Evolutionary conservation across 176 grass and related monocot genomes (phyloP).

Genomic region (Triticum monococcum): DNA sequence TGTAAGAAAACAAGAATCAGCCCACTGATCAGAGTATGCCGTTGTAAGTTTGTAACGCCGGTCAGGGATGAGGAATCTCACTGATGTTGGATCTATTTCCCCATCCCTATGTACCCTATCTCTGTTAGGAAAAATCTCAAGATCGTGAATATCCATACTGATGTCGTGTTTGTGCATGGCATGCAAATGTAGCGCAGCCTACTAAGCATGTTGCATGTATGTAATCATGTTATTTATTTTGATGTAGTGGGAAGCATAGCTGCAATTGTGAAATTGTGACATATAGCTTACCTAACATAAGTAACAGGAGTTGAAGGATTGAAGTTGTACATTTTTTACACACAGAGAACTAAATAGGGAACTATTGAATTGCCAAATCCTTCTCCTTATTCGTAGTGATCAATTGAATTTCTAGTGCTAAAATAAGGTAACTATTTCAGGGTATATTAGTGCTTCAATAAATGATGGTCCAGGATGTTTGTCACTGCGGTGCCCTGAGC

Average conservation of each 20-base stretch:
- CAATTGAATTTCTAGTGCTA: slow-evolving; percentile 23
- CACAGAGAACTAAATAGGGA: background rate
- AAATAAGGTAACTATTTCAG: slow-evolving; percentile 46
- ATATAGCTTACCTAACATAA: background rate
- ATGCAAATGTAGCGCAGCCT: background rate
- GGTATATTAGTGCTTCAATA: slow-evolving; percentile 74
- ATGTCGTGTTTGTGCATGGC: background rate
- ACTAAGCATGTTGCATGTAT: slow-evolving; percentile 1
- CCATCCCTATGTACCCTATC: background rate
- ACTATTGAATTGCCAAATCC: no score
- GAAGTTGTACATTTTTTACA: background rate
- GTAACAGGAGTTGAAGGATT: background rate
- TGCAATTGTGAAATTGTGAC: background rate
- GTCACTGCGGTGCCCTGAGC: slow-evolving; percentile 79
- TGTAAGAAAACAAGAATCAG: background rate
- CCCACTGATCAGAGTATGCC: background rate
- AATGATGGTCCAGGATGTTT: slow-evolving; percentile 88
- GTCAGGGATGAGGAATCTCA: slow-evolving; percentile 1
- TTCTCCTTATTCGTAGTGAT: background rate
- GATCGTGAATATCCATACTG: background rate
- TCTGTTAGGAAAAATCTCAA: background rate
- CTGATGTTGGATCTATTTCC: background rate
- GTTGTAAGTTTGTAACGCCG: background rate
- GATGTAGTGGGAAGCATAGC: background rate
- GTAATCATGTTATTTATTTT: background rate